A percentile compares a stretch with the other conserved stretches of the same genome.
phyloP scores from a whole-genome alignment of 345 rosid species.

The Boechera divaricarpa region DNA sequence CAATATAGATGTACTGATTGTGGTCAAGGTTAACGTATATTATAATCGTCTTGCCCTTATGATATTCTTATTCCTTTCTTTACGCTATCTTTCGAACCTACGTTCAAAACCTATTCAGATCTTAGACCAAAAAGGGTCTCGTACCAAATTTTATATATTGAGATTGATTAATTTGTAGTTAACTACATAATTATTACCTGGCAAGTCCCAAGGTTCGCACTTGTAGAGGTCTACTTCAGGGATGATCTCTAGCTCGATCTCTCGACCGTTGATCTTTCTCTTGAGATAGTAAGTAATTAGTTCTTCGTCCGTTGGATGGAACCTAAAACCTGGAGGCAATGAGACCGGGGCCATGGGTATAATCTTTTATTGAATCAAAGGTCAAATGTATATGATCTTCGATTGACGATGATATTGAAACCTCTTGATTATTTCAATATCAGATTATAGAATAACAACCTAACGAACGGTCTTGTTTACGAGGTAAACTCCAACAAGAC shows the following conservation, averaged over 20 bases:
- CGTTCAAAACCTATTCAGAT: not conserved
- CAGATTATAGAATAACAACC: not conserved
- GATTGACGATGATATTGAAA: not conserved
- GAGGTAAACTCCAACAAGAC: conserved; percentile 33
- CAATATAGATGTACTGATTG: not conserved
- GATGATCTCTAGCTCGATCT: conserved; percentile 72
- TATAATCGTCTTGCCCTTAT: conserved; percentile 25
- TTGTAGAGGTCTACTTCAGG: conserved; percentile 86
- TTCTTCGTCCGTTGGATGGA: conserved; percentile 86
- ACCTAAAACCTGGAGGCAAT: conserved; percentile 81
- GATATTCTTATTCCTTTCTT: conserved; percentile 44
- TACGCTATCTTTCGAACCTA: conserved; percentile 7
- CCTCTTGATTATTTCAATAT: not conserved
- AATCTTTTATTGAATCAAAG: not conserved
- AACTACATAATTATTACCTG: conserved; percentile 49
- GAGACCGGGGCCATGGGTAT: conserved; percentile 66
- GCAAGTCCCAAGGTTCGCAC: conserved; percentile 91
- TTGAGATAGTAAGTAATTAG: conserved; percentile 75
- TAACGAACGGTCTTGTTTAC: conserved; percentile 39
- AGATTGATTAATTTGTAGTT: not conserved
- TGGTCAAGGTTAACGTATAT: conserved; percentile 16
- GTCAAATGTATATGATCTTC: no score
- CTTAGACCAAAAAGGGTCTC: conserved; percentile 29
- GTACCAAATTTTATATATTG: not conserved
- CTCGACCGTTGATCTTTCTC: conserved; percentile 68